Evolutionary conservation across 148 eudicot genomes (phyloP), one percentile per base, ranked within the genome.

Genomic region (Rhododendron williamsianum): DNA sequence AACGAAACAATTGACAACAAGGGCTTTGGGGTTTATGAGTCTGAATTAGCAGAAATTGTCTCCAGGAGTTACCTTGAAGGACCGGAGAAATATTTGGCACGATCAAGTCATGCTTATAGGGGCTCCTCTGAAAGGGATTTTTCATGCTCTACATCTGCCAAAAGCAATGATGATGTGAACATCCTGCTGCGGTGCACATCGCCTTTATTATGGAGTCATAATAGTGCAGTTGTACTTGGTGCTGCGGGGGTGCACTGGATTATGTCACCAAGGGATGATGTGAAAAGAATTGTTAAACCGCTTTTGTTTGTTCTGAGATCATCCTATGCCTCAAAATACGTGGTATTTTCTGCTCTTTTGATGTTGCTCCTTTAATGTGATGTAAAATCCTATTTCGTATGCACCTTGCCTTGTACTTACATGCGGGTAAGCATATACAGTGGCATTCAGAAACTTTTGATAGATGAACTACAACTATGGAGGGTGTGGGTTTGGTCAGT

Each of bases 231-330:
- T 78, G 96, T 97, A 87, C 94, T 97, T 88, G 98, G 98, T 85
- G 98, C 99, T 91, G 94, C 97, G 72, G 99, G 96, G 78, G 92
- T 97, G 81, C 99, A 97, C 89, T 97, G 99, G 99, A 95, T 97
- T 83, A 92, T 97, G 98, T 94, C 99, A 84, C 94, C 99, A 71
- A 92, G 85, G 89, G 93, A 93, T 90, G 91, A 93, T 83, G 81
- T 95, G n/a, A 77, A 84, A 83, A 93, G 88, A 91, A 95, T 97
- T 86, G 98, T 93, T 78, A 95, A 97, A 86, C 99, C 99, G 27
- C 90, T 97, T 81, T 81, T 97, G 86, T 97, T 97, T 90, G 88
- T 94, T 81, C 77, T 95, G 89, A 93, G 99, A 91, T 97, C 98
- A 86, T 94, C 98, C 81, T 81, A 84, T 85, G 91, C 94, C 87